Percentiles rank a stretch among this genome's conserved stretches.
Evolutionary conservation across 805 yeast genomes (phyloP).

Genomic region (Ogataea siamensis): DNA sequence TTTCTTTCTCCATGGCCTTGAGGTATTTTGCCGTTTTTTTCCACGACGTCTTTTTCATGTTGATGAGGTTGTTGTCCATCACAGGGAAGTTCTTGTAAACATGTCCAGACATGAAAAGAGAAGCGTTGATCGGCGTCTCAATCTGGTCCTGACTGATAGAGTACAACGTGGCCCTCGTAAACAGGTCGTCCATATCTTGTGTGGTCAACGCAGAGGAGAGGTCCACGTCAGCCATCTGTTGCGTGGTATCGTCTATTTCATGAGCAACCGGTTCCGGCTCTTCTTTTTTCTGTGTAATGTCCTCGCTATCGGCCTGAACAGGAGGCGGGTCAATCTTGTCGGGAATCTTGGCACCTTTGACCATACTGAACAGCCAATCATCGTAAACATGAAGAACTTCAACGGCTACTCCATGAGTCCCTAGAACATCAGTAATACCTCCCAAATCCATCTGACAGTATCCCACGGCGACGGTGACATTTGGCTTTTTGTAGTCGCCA

Average conservation of each 20-base stretch:
- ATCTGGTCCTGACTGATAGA: constrained; percentile 58
- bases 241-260: too few species aligned
- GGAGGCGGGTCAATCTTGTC: constrained; percentile 2
- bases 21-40: constrained; percentile 83
- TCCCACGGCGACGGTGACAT: constrained; percentile 73
- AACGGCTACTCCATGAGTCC: constrained; percentile 77
- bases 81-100: constrained; percentile 72
- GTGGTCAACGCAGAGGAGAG: constrained; percentile 37
- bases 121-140: constrained; percentile 66
- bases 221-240: neutral
- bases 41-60: constrained; percentile 82
- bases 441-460: constrained; percentile 49
- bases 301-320: constrained; percentile 21
- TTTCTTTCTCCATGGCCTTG: constrained; percentile 80
- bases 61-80: constrained; percentile 50
- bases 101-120: constrained; percentile 71
- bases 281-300: neutral
- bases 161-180: constrained; percentile 67
- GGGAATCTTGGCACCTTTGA: constrained; percentile 49
- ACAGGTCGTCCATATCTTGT: constrained; percentile 73
- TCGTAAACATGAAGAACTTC: constrained; percentile 61
- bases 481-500: constrained; percentile 57
- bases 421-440: constrained; percentile 46
- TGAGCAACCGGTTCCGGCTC: too few species aligned
- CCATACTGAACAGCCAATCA: constrained; percentile 59